Evolutionary conservation across 176 grass and related monocot species (phyloP).

Genomic region (Phragmites australis): DNA sequence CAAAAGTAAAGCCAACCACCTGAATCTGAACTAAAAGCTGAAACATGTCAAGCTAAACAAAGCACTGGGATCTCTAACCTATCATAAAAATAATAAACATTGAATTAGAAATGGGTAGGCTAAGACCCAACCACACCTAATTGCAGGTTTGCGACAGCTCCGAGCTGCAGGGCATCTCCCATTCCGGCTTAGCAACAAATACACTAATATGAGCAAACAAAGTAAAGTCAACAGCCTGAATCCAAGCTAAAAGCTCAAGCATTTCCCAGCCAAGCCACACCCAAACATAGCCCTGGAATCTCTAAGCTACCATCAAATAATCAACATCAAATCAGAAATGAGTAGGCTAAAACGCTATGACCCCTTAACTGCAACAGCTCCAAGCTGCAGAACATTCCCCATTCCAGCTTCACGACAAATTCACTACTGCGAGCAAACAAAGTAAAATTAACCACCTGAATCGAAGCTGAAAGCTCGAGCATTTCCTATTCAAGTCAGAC

Average conservation of each 20-base stretch:
- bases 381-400: not conserved
- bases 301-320: not conserved
- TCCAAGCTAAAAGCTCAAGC: not conserved
- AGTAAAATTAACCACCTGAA: not conserved
- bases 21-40: not conserved
- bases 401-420: not conserved
- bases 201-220: not conserved
- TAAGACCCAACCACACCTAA: not conserved
- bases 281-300: not conserved
- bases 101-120: not conserved
- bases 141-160: not conserved
- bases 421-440: not conserved
- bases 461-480: not conserved
- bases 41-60: not conserved
- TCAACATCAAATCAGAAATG: not conserved
- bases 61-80: not conserved
- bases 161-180: not conserved
- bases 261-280: not conserved
- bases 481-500: not conserved
- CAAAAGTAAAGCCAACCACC: not conserved
- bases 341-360: not conserved
- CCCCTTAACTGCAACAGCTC: not conserved
- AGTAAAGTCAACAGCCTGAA: not conserved
- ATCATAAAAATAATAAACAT: not conserved
- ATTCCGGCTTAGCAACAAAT: not conserved